Percentiles rank a stretch among this genome's conserved stretches.
These are phyloP conservation scores for Vinca minor DNA, from an alignment of 257 asterid species.

Conservation along the genomic window DNA sequence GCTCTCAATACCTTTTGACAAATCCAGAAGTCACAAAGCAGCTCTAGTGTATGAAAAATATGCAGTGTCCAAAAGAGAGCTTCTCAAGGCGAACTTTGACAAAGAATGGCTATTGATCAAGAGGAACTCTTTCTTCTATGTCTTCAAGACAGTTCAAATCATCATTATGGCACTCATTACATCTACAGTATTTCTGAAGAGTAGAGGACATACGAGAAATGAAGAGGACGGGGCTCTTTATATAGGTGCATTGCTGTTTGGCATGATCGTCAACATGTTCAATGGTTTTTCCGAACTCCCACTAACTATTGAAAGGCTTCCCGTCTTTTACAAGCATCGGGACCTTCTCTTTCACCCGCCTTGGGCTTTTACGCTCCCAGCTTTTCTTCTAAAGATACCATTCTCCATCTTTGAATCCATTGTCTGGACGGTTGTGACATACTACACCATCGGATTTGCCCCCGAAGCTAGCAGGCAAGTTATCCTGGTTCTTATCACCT, in stretches of 20 bases:
- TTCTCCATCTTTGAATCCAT: slow-evolving; percentile 48
- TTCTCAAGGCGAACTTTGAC: slow-evolving; percentile 48
- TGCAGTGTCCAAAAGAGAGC: slow-evolving; percentile 40
- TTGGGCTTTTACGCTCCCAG: slow-evolving; percentile 60
- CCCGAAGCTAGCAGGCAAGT: slow-evolving; percentile 64
- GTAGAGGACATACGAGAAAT: slow-evolving; percentile 26
- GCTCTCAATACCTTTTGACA: slow-evolving; percentile 42
- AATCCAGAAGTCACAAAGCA: slow-evolving; percentile 40
- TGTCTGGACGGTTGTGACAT: slow-evolving; percentile 46
- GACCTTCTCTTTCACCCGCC: slow-evolving; percentile 66
- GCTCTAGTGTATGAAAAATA: slow-evolving; percentile 45
- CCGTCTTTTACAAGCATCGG: slow-evolving; percentile 62
- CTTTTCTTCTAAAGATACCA: slow-evolving; percentile 54
- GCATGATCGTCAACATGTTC: slow-evolving; percentile 49
- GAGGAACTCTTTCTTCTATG: slow-evolving; percentile 55
- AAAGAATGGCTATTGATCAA: slow-evolving; percentile 68
- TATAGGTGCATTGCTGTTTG: slow-evolving; percentile 53
- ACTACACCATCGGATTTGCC: slow-evolving; percentile 60
- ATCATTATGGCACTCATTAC: slow-evolving; percentile 46
- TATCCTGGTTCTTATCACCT: not conserved
- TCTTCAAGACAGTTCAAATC: slow-evolving; percentile 61
- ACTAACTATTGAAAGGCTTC: slow-evolving; percentile 57
- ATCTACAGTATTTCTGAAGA: slow-evolving; percentile 63
- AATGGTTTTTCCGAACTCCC: slow-evolving; percentile 61
- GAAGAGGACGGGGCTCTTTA: slow-evolving; percentile 42